phyloP scores from a whole-genome alignment of 805 yeast species.

The Cyberlindnera americana region DNA sequence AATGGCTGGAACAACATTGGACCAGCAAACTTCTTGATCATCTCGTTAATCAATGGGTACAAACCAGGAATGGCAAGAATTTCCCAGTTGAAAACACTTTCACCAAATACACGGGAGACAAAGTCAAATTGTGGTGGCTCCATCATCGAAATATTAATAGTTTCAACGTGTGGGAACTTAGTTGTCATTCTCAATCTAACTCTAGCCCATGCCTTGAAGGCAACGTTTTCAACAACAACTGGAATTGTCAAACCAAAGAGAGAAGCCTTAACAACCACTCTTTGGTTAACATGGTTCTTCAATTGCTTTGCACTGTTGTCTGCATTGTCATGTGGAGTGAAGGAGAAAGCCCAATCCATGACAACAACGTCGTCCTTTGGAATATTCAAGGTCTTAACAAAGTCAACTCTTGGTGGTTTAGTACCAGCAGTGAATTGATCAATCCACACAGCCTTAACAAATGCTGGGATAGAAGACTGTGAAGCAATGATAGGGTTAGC shows the following conservation, averaged over 20 bases:
- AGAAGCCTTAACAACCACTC: conserved; percentile 69
- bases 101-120: conserved; percentile 67
- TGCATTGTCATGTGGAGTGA: conserved; percentile 84
- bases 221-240: conserved; percentile 71
- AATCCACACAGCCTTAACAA: conserved; percentile 79
- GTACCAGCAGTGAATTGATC: conserved; percentile 90
- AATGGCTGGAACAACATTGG: conserved; percentile 87
- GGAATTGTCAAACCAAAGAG: conserved; percentile 85
- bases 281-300: conserved; percentile 80
- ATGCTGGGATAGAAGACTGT: conserved; percentile 73
- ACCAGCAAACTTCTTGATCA: conserved; percentile 83
- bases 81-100: conserved; percentile 84
- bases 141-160: conserved; percentile 78
- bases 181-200: conserved; percentile 87
- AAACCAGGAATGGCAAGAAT: conserved; percentile 84
- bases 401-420: conserved; percentile 91
- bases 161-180: conserved; percentile 89
- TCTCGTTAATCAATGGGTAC: conserved; percentile 73
- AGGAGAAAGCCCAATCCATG: conserved; percentile 95
- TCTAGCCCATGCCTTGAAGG: conserved; percentile 72
- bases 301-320: conserved; percentile 85
- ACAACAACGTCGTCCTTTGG: conserved; percentile 93
- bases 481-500: conserved; percentile 81
- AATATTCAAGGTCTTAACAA: conserved; percentile 82
- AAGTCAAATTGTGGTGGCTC: conserved; percentile 91